Evolutionary conservation across 768 basidiomycete species (phyloP), one percentile per base, ranked within the genome.

Genomic region (Leccinum boreale): DNA sequence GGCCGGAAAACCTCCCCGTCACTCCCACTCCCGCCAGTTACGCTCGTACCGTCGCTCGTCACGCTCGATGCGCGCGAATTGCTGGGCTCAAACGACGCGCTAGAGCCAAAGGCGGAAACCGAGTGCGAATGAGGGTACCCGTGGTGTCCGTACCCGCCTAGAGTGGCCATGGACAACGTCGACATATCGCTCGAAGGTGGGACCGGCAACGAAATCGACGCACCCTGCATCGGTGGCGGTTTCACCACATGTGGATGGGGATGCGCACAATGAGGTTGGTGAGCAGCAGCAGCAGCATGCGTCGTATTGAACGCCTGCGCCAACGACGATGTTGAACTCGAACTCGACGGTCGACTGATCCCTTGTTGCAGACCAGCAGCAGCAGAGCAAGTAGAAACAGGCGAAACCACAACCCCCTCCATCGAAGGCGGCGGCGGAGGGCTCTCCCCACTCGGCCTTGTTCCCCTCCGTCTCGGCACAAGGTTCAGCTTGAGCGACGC

Each of bases 401-500:
- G 28, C 14, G 17, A 28, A 5, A 33, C 4, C 50, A n/a, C 36
- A 7, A 0, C 44, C 7, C 26, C 44, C 12, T 60, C 53, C 21
- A 51, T 58, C 54, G 63, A 65, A 9, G 64, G 65, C 7, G 69
- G 61, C 44, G 68, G 69, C 17, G 56, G 48, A 33, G 61, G 50
- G 15, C 39, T n/a, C 0, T 39, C 39, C n/a, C n/a, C 39, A 39
- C 58, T 59, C 9, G 55, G 64, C 35, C 57, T 67, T 53, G 60
- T 67, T 58, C 66, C 69, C 61, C 58, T 70, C 63, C 71, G 71
- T 70, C 67, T 77, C 49, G 82, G 79, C 12, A 79, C 77, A 26
- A 89, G 70, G 61, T 81, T 86, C 42, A 90, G 69, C 57, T 76
- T 80, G 56, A 81, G 79, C 1, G 85, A 81, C 21, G 87, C 77